Conservation (phyloP, 345 rosid genomes). For the Carallia pectinifolia region DNA sequence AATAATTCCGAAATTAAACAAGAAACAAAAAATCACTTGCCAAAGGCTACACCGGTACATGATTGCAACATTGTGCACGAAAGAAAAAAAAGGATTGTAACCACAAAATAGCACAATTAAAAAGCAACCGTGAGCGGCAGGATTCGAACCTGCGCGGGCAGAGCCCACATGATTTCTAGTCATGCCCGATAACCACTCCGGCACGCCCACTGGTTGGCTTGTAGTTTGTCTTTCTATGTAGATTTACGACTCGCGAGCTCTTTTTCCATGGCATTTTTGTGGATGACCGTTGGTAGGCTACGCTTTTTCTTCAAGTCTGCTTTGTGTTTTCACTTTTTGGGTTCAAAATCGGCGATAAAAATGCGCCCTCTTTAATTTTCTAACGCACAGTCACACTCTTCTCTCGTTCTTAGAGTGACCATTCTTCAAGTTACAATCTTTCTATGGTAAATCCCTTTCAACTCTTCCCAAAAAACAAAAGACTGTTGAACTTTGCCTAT, state of each 20-base stretch:
- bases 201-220: conserved; percentile 48
- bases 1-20: too few relatives aligned
- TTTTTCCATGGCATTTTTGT: neutral
- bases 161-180: conserved; percentile 97
- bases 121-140: conserved; percentile 45
- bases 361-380: neutral
- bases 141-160: conserved; percentile 95
- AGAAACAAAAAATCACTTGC: too few relatives aligned
- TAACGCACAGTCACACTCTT: neutral
- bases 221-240: too few relatives aligned
- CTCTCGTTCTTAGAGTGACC: neutral
- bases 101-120: too few relatives aligned
- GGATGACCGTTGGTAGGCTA: conserved; percentile 1
- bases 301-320: neutral
- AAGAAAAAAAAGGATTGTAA: too few relatives aligned
- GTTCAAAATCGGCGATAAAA: neutral
- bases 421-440: neutral
- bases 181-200: conserved; percentile 99
- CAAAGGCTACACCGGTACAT: too few relatives aligned
- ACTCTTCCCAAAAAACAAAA: neutral
- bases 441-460: neutral
- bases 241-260: too few relatives aligned
- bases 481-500: neutral
- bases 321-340: neutral
- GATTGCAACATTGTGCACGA: too few relatives aligned